phyloP scores from a whole-genome alignment of 305 asterid genomes.

The Lippia alba region DNA sequence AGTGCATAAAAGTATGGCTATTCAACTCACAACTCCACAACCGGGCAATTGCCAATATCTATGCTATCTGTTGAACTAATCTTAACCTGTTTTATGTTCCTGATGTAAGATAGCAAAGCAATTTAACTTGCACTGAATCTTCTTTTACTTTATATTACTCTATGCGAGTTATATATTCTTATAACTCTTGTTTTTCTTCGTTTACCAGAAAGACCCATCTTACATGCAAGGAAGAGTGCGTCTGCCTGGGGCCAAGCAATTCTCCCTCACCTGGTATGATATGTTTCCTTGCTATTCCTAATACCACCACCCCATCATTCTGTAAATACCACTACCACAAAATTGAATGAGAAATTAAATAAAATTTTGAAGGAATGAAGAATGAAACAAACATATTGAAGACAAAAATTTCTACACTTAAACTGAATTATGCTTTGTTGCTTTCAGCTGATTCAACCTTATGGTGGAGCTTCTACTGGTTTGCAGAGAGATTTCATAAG shows the following conservation, averaged over 20 bases:
- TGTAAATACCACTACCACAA: constrained; percentile 3
- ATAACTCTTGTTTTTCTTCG: constrained; percentile 6
- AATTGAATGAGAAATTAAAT: no score
- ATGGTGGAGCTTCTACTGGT: constrained; percentile 56
- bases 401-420: background rate
- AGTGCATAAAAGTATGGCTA: constrained; percentile 16
- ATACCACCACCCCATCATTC: constrained; percentile 4
- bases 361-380: background rate
- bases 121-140: constrained; percentile 18
- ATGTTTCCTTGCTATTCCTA: constrained; percentile 13
- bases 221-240: constrained; percentile 62
- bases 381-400: constrained; percentile 1
- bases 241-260: constrained; percentile 68
- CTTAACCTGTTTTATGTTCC: constrained; percentile 6
- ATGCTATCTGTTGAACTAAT: constrained; percentile 14
- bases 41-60: constrained; percentile 4
- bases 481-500: constrained; percentile 76
- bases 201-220: constrained; percentile 74
- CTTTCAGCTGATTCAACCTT: constrained; percentile 60
- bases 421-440: constrained; percentile 30
- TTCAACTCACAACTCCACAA: constrained; percentile 9
- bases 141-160: constrained; percentile 20
- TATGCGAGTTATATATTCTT: constrained; percentile 25
- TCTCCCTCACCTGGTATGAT: constrained; percentile 82
- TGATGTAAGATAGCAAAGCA: constrained; percentile 15